Base-by-base conservation (phyloP, 2,329 filamentous ascomycete genomes). In the Pleurostoma richardsiae region DNA sequence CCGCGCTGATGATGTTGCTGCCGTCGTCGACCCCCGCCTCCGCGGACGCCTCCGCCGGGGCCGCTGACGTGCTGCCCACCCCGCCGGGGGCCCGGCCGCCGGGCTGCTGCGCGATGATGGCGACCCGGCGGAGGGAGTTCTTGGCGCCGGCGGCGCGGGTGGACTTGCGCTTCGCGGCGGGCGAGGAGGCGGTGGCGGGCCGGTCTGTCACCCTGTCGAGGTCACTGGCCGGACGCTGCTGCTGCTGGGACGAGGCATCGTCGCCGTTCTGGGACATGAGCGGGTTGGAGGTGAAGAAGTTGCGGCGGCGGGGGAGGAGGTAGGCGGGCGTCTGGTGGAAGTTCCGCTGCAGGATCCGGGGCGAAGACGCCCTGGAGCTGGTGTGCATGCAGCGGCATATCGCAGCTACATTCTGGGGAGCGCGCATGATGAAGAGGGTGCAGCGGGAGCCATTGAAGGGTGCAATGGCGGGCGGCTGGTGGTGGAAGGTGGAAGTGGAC, bases 81-180 rank as follows among this genome's bases (percentile, higher is more conserved):
- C 80, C 54, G 68, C 71, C 67, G 26, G 54, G 39, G 26, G 56
- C 56, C 44, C 61, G 60, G 44, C 71, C 56, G 31, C 58, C 68
- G n/a, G 71, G 66, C 51, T 74, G 74, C 60, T 96, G 90, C 19
- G 91, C 90, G 57, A 94, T 90, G 19, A 90, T 86, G 30, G 91
- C 90, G 10, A 95, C 90, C 49, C 90, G 80, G 46, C 92, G 83
- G 30, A 96, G 73, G 2, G 89, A 94, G 51, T 85, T 86, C 54
- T 90, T 62, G 29, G 54, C 53, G 1, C 50, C 50, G 28, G 48
- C 44, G 30, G 52, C 41, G 28, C 33, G 41, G 6, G 52, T 53
- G 1, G 52, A 45, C 39, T 54, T 57, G 29, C 36, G 6, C 38
- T 38, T 30, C 41, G 39, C 55, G 41, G 39, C 5, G n/a, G 45